Evolutionary conservation across 345 rosid genomes (phyloP).

Genomic region (Ailanthus altissimus): DNA sequence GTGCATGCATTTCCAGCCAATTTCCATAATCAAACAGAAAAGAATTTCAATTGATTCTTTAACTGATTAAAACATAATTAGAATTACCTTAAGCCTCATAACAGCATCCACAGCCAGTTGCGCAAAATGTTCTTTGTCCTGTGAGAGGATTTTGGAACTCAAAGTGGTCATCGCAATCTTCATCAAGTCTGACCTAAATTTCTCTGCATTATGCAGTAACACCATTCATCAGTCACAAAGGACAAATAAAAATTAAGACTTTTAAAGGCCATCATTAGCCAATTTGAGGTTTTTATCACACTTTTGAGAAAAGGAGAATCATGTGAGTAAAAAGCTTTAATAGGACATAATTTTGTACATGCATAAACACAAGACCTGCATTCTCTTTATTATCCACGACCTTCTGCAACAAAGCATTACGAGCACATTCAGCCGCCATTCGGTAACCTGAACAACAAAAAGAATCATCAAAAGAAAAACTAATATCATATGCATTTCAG

Average conservation of each 20-base stretch:
- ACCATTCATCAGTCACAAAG: conserved; percentile 7
- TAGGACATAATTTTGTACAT: not conserved
- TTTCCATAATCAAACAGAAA: not conserved
- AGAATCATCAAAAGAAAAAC: not conserved
- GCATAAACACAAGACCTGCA: conserved; percentile 48
- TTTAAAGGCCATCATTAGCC: not conserved
- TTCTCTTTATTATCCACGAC: conserved; percentile 80
- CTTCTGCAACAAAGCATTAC: conserved; percentile 62
- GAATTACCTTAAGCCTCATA: conserved; percentile 73
- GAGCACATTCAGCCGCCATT: conserved; percentile 97
- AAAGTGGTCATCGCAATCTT: conserved; percentile 92
- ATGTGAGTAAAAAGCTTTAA: not conserved
- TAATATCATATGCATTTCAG: conserved; percentile 9
- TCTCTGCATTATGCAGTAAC: conserved; percentile 58
- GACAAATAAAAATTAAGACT: not conserved
- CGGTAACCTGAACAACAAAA: conserved; percentile 63
- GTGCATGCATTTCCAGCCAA: not conserved
- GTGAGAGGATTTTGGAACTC: conserved; percentile 91
- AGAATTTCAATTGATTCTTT: not conserved
- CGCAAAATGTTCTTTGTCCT: conserved; percentile 89
- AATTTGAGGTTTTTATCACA: not conserved
- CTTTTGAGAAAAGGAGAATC: not conserved
- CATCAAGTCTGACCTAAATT: conserved; percentile 77
- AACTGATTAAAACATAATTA: not conserved
- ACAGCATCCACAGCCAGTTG: conserved; percentile 95